Evolutionary conservation across 2,329 filamentous ascomycete genomes (phyloP), one percentile per base, ranked within the genome.

Genomic region (Aspergillus sp.): DNA sequence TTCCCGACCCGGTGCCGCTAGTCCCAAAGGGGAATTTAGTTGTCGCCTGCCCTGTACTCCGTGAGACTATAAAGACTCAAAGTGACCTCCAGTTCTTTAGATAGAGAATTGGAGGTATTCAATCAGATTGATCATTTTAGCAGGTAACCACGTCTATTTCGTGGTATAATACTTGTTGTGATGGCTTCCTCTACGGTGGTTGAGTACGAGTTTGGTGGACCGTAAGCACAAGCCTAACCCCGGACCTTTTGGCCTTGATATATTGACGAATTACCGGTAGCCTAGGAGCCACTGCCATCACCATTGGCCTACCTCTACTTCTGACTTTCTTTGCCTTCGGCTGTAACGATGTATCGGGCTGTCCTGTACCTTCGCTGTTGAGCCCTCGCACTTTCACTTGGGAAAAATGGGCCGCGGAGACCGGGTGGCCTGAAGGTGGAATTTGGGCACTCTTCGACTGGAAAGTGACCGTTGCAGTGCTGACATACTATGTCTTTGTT

Each of bases 301-400:
- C 89, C 3, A 88, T 95, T 68, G 87, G 88, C 58, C 85, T 96
- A 0, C 93, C 93, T 0, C 62, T 93, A 44, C 82, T 92, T 66
- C 85, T 91, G 69, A 95, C 93, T 77, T 73, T 87, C 67, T 88
- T 93, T 71, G 84, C 88, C 48, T 96, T 96, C 72, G 81, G 88
- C 68, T 96, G 93, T 83, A 97, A 96, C 78, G 92, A 96, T 73
- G 81, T 94, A 62, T 88, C 91, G 8, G 93, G 94, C 60, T 97
- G 93, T 72, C 93, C 93, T 44, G 87, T 90, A 2, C 91, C 92
- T 5, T 90, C 90, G 6, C 82, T 92, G 7, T 83, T 96, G 27
- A 82, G 83, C 64, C 91, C 89, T 36, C 86, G 83, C 61, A 88
- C 84, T 5, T 78, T 96, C 57, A 87, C 86, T 47, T 79, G 91